Conservation (phyloP, 257 asterid species). For the Ligustrum vulgare region DNA sequence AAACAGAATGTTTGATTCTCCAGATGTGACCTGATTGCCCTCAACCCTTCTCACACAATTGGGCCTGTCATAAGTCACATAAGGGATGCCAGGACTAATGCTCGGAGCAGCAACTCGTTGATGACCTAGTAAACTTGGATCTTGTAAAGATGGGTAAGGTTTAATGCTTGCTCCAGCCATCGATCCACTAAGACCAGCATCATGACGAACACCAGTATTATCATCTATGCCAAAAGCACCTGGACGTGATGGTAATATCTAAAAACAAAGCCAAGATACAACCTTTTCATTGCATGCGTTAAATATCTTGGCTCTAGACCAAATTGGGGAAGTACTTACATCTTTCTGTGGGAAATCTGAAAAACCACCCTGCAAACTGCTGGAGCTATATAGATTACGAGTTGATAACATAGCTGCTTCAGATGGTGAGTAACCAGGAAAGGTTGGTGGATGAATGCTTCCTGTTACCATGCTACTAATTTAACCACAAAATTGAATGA, state of each 20-base stretch:
- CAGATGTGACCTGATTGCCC: constrained; percentile 37
- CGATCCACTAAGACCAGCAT: constrained; percentile 43
- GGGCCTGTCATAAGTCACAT: constrained; percentile 45
- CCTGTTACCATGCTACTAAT: constrained; percentile 33
- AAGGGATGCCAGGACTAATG: constrained; percentile 37
- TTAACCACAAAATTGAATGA: constrained; percentile 10
- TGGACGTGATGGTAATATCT: constrained; percentile 50
- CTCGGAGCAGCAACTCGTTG: constrained; percentile 42
- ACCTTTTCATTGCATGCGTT: constrained; percentile 10
- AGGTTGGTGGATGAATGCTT: constrained; percentile 36
- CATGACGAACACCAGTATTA: constrained; percentile 35
- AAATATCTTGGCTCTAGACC: constrained; percentile 9
- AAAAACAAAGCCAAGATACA: constrained; percentile 15
- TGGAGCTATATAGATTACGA: constrained; percentile 42
- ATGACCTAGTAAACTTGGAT: constrained; percentile 44
- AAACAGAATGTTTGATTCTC: constrained; percentile 62
- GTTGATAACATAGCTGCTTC: constrained; percentile 46
- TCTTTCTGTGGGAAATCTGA: constrained; percentile 47
- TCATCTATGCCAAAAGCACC: constrained; percentile 44
- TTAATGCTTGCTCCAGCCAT: constrained; percentile 42
- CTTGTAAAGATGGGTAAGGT: constrained; percentile 47
- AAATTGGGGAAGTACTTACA: constrained; percentile 37
- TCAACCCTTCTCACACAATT: constrained; percentile 44
- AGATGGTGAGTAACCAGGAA: constrained; percentile 57
- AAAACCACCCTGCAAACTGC: constrained; percentile 34